phyloP scores from a whole-genome alignment of 2,329 filamentous ascomycete species.

The Exophiala mesophila region DNA sequence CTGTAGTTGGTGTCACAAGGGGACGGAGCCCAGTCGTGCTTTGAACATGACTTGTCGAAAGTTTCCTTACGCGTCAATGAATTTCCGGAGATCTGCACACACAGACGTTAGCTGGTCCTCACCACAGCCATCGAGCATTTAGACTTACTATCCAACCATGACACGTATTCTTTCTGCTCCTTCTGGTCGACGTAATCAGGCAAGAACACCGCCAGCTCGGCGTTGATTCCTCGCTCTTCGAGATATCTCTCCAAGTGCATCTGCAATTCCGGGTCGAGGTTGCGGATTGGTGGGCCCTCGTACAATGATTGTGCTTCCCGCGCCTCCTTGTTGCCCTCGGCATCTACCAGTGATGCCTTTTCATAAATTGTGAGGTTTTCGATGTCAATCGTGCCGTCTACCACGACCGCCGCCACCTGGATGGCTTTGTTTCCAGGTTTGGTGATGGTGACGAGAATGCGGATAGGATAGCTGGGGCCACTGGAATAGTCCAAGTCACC shows the following conservation, averaged over 20 bases:
- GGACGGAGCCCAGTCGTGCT: too few relatives aligned
- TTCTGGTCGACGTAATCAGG: slow-evolving; percentile 97
- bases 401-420: slow-evolving; percentile 77
- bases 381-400: slow-evolving; percentile 80
- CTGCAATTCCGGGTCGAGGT: slow-evolving; percentile 94
- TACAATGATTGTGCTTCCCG: slow-evolving; percentile 52
- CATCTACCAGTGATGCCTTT: slow-evolving; percentile 70
- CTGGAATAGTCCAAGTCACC: slow-evolving; percentile 50
- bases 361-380: slow-evolving; percentile 72
- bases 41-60: too few relatives aligned
- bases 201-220: slow-evolving; percentile 79
- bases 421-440: slow-evolving; percentile 81
- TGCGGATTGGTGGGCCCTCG: slow-evolving; percentile 85
- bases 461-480: slow-evolving; percentile 67
- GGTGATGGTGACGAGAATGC: slow-evolving; percentile 81
- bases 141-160: slow-evolving; percentile 69
- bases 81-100: slow-evolving; percentile 67
- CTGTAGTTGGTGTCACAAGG: too few relatives aligned
- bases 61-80: slow-evolving; percentile 55
- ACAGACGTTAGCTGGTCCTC: slow-evolving; percentile 12
- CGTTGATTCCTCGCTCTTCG: slow-evolving; percentile 88
- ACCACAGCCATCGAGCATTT: slow-evolving; percentile 8
- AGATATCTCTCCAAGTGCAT: slow-evolving; percentile 87
- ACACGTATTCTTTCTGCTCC: slow-evolving; percentile 95
- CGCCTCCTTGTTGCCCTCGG: slow-evolving; percentile 67